A percentile compares a stretch with the other conserved stretches of the same genome.
These are phyloP conservation scores for Aphelidium insulamus DNA, from an alignment of 371 early-diverging fungal species.

Conservation along the genomic window DNA sequence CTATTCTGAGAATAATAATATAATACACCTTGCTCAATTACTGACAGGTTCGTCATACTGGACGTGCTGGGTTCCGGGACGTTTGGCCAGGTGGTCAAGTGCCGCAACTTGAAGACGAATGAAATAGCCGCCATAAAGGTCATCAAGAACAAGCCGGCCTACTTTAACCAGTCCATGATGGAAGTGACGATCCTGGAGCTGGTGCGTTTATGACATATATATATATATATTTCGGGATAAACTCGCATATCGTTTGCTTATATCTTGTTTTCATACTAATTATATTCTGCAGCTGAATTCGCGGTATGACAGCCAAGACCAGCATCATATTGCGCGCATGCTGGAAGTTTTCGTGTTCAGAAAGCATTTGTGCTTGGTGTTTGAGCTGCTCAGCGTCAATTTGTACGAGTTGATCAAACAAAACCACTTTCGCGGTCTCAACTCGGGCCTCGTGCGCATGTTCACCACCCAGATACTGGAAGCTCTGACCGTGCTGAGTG, in stretches of 20 bases:
- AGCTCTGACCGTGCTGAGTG: conserved; percentile 49
- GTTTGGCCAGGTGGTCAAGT: conserved; percentile 95
- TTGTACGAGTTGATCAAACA: conserved; percentile 82
- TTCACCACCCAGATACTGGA: conserved; percentile 73
- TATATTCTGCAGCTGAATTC: conserved; percentile 35
- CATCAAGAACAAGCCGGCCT: conserved; percentile 79
- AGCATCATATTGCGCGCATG: conserved; percentile 57
- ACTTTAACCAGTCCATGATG: conserved; percentile 73
- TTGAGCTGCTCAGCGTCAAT: conserved; percentile 82
- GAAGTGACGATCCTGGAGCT: conserved; percentile 72
- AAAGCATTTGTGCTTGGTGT: conserved; percentile 80
- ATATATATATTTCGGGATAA: conserved; percentile 3
- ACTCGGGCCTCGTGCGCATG: conserved; percentile 53
- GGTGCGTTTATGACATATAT: conserved; percentile 12
- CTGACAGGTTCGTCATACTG: conserved; percentile 46
- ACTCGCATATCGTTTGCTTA: background rate
- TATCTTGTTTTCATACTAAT: background rate
- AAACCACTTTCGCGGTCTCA: conserved; percentile 67
- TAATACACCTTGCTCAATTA: background rate
- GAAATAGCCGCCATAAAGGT: conserved; percentile 87
- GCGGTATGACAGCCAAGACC: conserved; percentile 40
- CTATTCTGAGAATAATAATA: background rate
- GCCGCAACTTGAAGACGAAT: conserved; percentile 54
- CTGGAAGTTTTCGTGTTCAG: conserved; percentile 66
- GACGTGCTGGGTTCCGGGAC: conserved; percentile 91